These are phyloP conservation scores for Orychophragmus violaceus DNA, from an alignment of 345 rosid species.

Conservation along the genomic window DNA sequence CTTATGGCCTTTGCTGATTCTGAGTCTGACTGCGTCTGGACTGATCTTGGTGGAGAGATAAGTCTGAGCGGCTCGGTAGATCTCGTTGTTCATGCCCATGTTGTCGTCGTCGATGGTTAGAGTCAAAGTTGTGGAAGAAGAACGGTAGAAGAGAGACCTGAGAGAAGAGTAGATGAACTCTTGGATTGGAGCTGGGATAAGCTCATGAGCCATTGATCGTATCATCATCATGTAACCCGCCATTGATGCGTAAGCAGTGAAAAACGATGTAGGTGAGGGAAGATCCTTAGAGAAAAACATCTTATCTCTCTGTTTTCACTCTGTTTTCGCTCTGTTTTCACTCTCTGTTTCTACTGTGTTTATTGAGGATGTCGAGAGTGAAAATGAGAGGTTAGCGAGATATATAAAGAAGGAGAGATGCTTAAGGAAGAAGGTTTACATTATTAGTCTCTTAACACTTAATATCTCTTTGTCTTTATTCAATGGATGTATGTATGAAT, in stretches of 20 bases:
- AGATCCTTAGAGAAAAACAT: slow-evolving; percentile 39
- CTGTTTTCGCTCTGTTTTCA: not conserved
- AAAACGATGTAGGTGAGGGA: slow-evolving; percentile 48
- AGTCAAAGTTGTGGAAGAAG: slow-evolving; percentile 32
- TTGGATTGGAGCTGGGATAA: slow-evolving; percentile 43
- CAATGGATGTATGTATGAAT: slow-evolving; percentile 19
- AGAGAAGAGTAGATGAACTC: slow-evolving; percentile 32
- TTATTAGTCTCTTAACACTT: slow-evolving; percentile 4
- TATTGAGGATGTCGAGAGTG: slow-evolving; percentile 4
- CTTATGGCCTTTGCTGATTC: slow-evolving; percentile 40
- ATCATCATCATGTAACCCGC: slow-evolving; percentile 50
- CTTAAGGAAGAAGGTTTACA: slow-evolving; percentile 25
- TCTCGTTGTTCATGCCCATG: slow-evolving; percentile 40
- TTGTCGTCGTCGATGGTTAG: slow-evolving; percentile 42
- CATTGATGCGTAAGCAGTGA: slow-evolving; percentile 58
- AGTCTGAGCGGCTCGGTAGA: slow-evolving; percentile 45
- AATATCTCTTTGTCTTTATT: slow-evolving; percentile 17
- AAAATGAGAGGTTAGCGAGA: slow-evolving; percentile 17
- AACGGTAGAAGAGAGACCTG: slow-evolving; percentile 34
- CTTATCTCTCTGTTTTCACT: not conserved
- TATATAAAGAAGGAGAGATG: slow-evolving; percentile 6
- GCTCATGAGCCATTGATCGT: slow-evolving; percentile 42
- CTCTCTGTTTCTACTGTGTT: slow-evolving; percentile 6
- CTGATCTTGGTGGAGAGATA: slow-evolving; percentile 52
- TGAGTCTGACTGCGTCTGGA: slow-evolving; percentile 40